phyloP scores from a whole-genome alignment of 345 rosid species.

The Adansonia digitata region DNA sequence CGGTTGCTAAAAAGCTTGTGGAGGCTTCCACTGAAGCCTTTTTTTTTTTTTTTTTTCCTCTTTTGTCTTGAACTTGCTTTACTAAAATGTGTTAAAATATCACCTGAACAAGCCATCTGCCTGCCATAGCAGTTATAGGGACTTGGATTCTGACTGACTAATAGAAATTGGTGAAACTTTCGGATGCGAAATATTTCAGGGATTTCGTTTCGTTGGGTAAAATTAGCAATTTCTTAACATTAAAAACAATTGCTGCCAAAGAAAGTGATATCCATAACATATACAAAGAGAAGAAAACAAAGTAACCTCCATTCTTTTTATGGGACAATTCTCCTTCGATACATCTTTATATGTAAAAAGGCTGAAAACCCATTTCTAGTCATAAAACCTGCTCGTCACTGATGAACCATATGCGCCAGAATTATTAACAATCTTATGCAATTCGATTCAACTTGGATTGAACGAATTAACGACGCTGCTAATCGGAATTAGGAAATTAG shows the following conservation, averaged over 20 bases:
- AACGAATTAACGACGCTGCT: not conserved
- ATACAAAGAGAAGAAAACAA: not conserved
- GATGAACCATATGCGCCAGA: not conserved
- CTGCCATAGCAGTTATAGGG: not conserved
- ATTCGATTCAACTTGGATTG: not conserved
- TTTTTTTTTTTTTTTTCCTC: too few species aligned
- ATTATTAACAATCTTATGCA: not conserved
- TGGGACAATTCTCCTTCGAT: not conserved
- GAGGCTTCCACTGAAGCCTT: not conserved
- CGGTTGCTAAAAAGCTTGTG: not conserved
- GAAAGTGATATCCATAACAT: not conserved
- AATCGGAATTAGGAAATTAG: not conserved
- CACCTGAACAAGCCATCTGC: not conserved
- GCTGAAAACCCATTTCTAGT: not conserved
- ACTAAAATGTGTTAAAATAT: not conserved
- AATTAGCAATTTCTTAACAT: not conserved
- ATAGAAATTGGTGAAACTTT: not conserved
- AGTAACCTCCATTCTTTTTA: not conserved
- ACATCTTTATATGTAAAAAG: not conserved
- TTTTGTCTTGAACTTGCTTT: not conserved
- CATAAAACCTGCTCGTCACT: too few species aligned
- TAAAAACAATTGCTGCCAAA: not conserved
- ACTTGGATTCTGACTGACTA: not conserved
- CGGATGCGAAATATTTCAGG: too few species aligned
- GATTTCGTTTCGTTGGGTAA: not conserved